phyloP scores from a whole-genome alignment of 805 yeast genomes.

The Ogataea philodendri region DNA sequence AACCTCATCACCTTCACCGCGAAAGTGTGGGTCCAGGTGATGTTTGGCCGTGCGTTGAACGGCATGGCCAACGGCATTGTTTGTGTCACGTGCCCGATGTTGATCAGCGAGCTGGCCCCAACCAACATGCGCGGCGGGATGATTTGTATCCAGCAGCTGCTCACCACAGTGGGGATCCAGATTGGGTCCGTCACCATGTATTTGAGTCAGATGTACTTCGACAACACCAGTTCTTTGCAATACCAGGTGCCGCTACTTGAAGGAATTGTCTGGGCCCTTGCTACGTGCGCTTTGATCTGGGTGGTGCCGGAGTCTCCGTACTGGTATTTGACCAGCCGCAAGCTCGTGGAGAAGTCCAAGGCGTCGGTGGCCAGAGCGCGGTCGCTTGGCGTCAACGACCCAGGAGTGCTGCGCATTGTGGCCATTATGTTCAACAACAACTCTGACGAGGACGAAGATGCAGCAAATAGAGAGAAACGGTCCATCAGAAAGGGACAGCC shows the following conservation, averaged over 20 bases:
- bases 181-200: slow-evolving; percentile 30
- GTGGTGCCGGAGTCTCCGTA: slow-evolving; percentile 37
- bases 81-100: slow-evolving; percentile 36
- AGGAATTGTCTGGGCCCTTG: slow-evolving; percentile 19
- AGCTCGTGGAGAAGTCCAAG: slow-evolving; percentile 17
- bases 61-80: slow-evolving; percentile 34
- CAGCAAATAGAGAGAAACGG: slow-evolving; percentile 3
- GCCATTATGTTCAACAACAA: slow-evolving; percentile 22
- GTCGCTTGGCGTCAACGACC: slow-evolving; percentile 21
- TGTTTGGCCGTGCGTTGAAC: slow-evolving; percentile 30
- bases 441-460: slow-evolving; percentile 9
- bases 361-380: slow-evolving; percentile 23
- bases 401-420: slow-evolving; percentile 20
- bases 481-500: slow-evolving; percentile 32
- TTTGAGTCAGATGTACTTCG: slow-evolving; percentile 14
- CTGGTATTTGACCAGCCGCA: slow-evolving; percentile 25
- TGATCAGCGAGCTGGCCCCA: slow-evolving; percentile 37
- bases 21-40: slow-evolving; percentile 24
- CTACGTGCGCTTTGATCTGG: slow-evolving; percentile 22
- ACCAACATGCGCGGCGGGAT: slow-evolving; percentile 30
- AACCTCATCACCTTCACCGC: slow-evolving; percentile 21
- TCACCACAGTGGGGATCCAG: slow-evolving; percentile 36
- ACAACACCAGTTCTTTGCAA: slow-evolving; percentile 18
- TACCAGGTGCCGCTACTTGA: slow-evolving; percentile 25
- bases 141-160: slow-evolving; percentile 34